These are phyloP conservation scores for Cryptococcus hybrid DNA, from an alignment of 1,284 basidiomycete species.

Conservation along the genomic window DNA sequence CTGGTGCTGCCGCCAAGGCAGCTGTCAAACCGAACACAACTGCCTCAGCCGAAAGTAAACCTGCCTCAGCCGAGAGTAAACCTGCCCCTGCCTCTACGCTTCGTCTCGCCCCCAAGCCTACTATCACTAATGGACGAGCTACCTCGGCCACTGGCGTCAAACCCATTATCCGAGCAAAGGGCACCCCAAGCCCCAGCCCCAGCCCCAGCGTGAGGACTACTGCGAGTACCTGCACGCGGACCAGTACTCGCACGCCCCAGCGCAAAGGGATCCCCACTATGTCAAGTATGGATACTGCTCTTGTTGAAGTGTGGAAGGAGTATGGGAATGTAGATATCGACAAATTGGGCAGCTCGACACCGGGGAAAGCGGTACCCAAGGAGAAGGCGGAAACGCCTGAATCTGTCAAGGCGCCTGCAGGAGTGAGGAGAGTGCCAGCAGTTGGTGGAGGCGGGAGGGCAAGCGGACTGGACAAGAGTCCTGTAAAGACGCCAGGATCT, in stretches of 20 bases:
- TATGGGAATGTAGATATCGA: constrained; percentile 9
- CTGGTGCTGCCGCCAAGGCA: neutral
- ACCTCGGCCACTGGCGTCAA: too few species aligned
- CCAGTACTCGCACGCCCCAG: neutral
- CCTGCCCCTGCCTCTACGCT: constrained; percentile 4
- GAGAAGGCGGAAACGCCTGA: neutral
- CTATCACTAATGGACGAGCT: neutral
- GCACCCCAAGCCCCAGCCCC: too few species aligned
- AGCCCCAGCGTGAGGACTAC: neutral
- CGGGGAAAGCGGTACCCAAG: neutral
- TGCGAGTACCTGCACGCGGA: neutral
- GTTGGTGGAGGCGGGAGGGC: neutral
- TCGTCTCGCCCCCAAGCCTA: neutral
- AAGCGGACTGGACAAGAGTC: neutral
- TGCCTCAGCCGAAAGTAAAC: neutral
- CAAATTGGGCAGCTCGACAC: constrained; percentile 3
- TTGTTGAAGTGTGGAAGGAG: constrained; percentile 14
- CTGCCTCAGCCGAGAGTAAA: neutral
- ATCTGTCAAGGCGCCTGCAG: neutral
- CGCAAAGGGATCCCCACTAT: neutral
- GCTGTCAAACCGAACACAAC: neutral
- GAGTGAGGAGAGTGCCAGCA: neutral
- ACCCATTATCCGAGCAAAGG: too few species aligned
- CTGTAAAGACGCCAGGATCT: constrained; percentile 1
- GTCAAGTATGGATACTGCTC: constrained; percentile 10